Evolutionary conservation across 495 filamentous ascomycete genomes (phyloP).

Genomic region (Aspergillus bridgeri): DNA sequence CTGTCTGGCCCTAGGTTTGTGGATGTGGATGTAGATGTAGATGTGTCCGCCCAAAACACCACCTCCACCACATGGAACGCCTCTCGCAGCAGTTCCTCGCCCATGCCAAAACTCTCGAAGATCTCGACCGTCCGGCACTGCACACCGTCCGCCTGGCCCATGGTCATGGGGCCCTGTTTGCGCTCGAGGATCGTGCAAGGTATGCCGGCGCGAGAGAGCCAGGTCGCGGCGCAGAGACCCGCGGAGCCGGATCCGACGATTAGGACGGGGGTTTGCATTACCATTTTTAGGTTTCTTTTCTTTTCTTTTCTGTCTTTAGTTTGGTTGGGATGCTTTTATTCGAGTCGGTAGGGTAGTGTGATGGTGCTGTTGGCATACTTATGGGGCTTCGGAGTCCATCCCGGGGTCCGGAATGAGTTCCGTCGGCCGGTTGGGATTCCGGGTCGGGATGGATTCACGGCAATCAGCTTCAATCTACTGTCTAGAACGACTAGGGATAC

Average conservation of each 20-base stretch:
- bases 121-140: conserved; percentile 80
- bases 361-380: too few relatives aligned
- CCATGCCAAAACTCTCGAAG: conserved; percentile 72
- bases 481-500: not conserved
- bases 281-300: not conserved
- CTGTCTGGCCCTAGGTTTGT: too few relatives aligned
- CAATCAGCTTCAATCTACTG: too few relatives aligned
- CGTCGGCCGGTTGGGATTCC: too few relatives aligned
- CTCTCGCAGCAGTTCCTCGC: conserved; percentile 67
- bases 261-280: conserved; percentile 38
- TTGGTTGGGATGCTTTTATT: too few relatives aligned
- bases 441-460: not conserved
- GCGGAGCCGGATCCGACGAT: conserved; percentile 68
- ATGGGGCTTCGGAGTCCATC: conserved; percentile 15
- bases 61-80: conserved; percentile 69
- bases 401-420: conserved; percentile 13
- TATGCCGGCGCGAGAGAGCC: conserved; percentile 60
- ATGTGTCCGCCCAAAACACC: conserved; percentile 53
- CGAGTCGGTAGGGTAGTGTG: too few relatives aligned
- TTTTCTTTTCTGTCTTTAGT: conserved; percentile 13
- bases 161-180: conserved; percentile 54
- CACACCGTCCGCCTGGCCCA: conserved; percentile 78
- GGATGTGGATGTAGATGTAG: too few relatives aligned
- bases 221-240: conserved; percentile 64
- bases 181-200: conserved; percentile 62